phyloP scores from a whole-genome alignment of 805 yeast species.

The Wickerhamomyces chambardii region DNA sequence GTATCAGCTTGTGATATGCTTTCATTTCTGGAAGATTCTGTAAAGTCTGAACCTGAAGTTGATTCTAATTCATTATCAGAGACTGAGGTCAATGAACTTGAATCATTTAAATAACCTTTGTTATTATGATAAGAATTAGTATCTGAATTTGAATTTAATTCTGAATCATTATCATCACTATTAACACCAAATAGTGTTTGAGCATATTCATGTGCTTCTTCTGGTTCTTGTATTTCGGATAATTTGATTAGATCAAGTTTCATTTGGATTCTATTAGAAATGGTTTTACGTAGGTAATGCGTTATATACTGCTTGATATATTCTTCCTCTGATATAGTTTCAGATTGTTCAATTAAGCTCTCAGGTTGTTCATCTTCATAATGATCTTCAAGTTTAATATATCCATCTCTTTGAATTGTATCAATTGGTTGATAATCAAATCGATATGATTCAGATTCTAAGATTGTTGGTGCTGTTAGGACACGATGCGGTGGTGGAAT shows the following conservation, averaged over 20 bases:
- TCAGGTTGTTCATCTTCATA: slow-evolving; percentile 2
- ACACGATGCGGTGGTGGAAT: slow-evolving; percentile 17
- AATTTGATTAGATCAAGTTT: slow-evolving; percentile 5
- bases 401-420: slow-evolving; percentile 3
- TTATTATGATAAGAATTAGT: neutral
- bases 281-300: slow-evolving; percentile 2
- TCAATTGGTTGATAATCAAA: too few relatives aligned
- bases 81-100: slow-evolving; percentile 10
- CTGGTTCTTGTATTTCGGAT: slow-evolving; percentile 6
- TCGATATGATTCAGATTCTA: neutral
- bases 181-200: slow-evolving; percentile 1
- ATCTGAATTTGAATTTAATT: slow-evolving; percentile 1
- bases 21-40: neutral
- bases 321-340: neutral
- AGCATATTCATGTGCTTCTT: slow-evolving; percentile 3
- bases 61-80: slow-evolving; percentile 3
- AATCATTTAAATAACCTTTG: slow-evolving; percentile 2
- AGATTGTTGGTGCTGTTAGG: slow-evolving; percentile 8
- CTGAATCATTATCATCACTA: slow-evolving; percentile 7
- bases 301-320: slow-evolving; percentile 6
- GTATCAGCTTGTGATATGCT: neutral
- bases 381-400: slow-evolving; percentile 5
- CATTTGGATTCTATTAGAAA: slow-evolving; percentile 14
- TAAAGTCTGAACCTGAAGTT: neutral
- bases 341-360: too few relatives aligned